Base-by-base conservation (phyloP, 192 early-diverging fungal genomes). In the Entomortierella chlamydospora region DNA sequence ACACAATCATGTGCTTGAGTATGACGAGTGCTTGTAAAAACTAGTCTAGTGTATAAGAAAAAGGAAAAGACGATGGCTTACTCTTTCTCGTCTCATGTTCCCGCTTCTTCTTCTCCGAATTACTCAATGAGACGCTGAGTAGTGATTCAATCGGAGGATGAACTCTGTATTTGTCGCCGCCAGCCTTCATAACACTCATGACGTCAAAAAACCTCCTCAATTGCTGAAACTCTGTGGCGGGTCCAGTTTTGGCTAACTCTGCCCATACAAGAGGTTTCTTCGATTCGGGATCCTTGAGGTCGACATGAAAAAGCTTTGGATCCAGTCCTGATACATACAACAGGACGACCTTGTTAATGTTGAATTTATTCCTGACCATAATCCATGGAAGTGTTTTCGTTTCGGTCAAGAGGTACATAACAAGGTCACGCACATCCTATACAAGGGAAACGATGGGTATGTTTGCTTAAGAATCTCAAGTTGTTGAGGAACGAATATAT, bases 321-420 rank as follows among this genome's bases (percentile, higher is more conserved):
- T 79, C 76, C 3, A 79, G 62, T 30, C 76, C 76, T 37, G 54
- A 47, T 0, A 79, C 57, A 42, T 79, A 79, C 0, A 79, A 43
- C 2, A 79, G 26, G 17, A 79, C 62, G 15, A 79, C 76, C 18
- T 79, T 79, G 28, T 70, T 49, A 30, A 79, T 66, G 31, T 66
- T 79, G 76, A 70, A 70, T 33, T 70, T 70, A 52, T 79, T 79
- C 57, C 70, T 79, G 63, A 79, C 63, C 76, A 79, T 79, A 13
- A 70, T 79, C 76, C 76, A 79, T 12, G 76, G 68, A 7, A 79
- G 20, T 31, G 68, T 66, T 52, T 61, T 61, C 2, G 76, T 79
- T 23, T 79, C 76, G 0, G 68, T 70, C 28, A 79, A 30, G 8
- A 79, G 57, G 29, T 79, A 79, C 1, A 79, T 30, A 10, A 79